These are phyloP conservation scores for Yamadazyma triangularis DNA, from an alignment of 1,139 yeast genomes.

Conservation along the genomic window DNA sequence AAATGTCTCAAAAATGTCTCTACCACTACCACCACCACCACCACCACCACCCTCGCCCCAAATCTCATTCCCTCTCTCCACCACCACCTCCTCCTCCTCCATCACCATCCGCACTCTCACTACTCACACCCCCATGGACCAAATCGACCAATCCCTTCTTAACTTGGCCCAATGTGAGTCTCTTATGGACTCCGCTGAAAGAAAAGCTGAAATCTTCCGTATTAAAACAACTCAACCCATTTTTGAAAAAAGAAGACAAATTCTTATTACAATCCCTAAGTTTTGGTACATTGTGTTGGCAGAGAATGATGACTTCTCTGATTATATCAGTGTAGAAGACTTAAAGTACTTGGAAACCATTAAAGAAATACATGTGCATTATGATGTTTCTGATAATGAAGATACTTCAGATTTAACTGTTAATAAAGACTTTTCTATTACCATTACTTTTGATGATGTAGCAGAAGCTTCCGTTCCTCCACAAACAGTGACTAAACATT, in stretches of 20 bases:
- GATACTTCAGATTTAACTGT: slow-evolving; percentile 4
- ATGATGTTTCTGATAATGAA: slow-evolving; percentile 33
- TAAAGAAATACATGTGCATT: slow-evolving; percentile 50
- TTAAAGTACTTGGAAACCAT: slow-evolving; percentile 62
- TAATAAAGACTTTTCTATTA: slow-evolving; percentile 49
- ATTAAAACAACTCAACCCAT: slow-evolving; percentile 47
- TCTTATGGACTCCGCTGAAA: slow-evolving; percentile 52
- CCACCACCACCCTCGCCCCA: too few relatives aligned
- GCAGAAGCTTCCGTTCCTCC: slow-evolving; percentile 36
- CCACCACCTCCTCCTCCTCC: background rate
- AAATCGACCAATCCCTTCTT: slow-evolving; percentile 10
- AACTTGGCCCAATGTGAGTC: slow-evolving; percentile 52
- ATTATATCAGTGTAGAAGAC: slow-evolving; percentile 62
- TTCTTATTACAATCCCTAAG: slow-evolving; percentile 49
- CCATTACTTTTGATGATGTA: slow-evolving; percentile 44
- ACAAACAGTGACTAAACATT: slow-evolving; percentile 53
- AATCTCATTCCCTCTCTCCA: too few relatives aligned
- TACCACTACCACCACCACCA: too few relatives aligned
- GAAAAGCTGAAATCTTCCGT: slow-evolving; percentile 48
- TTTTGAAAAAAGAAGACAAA: slow-evolving; percentile 44
- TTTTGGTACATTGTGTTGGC: slow-evolving; percentile 78
- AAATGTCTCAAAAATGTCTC: too few relatives aligned
- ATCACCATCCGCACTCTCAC: background rate
- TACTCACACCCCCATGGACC: slow-evolving; percentile 2
- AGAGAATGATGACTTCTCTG: slow-evolving; percentile 73